Evolutionary conservation across 306 rosid species (phyloP).

Genomic region (Pachyrhizus erosus): DNA sequence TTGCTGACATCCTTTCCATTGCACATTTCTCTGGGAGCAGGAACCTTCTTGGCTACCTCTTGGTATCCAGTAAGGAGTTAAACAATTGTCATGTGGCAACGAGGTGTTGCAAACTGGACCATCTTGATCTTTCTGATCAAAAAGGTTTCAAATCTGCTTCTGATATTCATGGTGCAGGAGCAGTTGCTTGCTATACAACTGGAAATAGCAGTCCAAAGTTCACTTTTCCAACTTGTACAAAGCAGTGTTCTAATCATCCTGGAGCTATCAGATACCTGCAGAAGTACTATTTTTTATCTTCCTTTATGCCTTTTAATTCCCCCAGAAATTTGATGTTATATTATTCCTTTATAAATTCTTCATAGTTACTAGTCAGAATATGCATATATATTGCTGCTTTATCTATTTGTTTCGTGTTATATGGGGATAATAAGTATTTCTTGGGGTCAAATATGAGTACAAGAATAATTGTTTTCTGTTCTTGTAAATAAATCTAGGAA

Average conservation of each 20-base stretch:
- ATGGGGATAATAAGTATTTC: slow-evolving; percentile 32
- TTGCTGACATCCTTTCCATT: slow-evolving; percentile 41
- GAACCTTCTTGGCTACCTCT: slow-evolving; percentile 89
- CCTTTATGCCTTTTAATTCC: neutral
- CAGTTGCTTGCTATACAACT: slow-evolving; percentile 78
- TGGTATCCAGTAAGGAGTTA: slow-evolving; percentile 66
- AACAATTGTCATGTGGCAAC: slow-evolving; percentile 66
- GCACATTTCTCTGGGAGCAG: slow-evolving; percentile 57
- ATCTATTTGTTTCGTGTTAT: slow-evolving; percentile 23
- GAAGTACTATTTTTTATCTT: slow-evolving; percentile 57
- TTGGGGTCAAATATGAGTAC: slow-evolving; percentile 5
- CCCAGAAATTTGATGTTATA: slow-evolving; percentile 21
- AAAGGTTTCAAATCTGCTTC: slow-evolving; percentile 68
- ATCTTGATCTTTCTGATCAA: slow-evolving; percentile 50
- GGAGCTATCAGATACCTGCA: slow-evolving; percentile 65
- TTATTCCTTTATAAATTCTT: neutral
- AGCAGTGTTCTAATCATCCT: slow-evolving; percentile 60
- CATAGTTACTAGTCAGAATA: neutral
- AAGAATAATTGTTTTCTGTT: slow-evolving; percentile 8
- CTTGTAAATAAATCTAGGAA: neutral
- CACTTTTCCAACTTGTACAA: slow-evolving; percentile 74
- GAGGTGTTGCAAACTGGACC: slow-evolving; percentile 71
- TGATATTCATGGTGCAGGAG: slow-evolving; percentile 85
- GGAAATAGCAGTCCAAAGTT: slow-evolving; percentile 63
- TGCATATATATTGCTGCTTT: slow-evolving; percentile 18